Evolutionary conservation across 108 stramenopile species (phyloP).

Genomic region (Fistulifera solaris): DNA sequence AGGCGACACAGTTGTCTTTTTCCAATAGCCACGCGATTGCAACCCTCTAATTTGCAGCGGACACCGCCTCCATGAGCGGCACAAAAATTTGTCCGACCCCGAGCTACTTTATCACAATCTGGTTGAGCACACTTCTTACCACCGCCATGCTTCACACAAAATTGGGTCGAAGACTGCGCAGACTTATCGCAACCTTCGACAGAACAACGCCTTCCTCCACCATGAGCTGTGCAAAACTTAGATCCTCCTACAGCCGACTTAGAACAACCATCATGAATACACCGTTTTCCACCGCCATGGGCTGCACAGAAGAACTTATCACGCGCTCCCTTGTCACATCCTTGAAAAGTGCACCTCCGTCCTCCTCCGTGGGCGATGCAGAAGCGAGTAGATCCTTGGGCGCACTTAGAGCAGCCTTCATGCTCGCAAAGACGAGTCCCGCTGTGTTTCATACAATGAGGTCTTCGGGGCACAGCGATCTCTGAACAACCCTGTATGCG

Average conservation of each 20-base stretch:
- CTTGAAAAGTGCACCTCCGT: constrained; percentile 84
- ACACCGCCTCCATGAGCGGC: constrained; percentile 95
- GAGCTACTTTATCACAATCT: constrained; percentile 79
- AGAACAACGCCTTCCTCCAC: constrained; percentile 90
- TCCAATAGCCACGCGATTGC: constrained; percentile 92
- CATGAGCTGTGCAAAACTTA: constrained; percentile 90
- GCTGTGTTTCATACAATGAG: constrained; percentile 68
- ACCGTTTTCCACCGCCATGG: constrained; percentile 96
- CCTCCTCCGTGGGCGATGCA: constrained; percentile 98
- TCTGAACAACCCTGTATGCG: constrained; percentile 77
- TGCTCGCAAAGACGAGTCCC: constrained; percentile 81
- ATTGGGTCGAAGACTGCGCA: constrained; percentile 91
- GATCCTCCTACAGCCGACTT: constrained; percentile 97
- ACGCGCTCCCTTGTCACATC: constrained; percentile 89
- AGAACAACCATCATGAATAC: constrained; percentile 74
- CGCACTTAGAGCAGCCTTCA: constrained; percentile 72
- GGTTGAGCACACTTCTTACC: constrained; percentile 81
- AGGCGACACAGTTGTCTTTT: constrained; percentile 87
- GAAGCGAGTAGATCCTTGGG: constrained; percentile 88
- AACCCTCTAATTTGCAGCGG: constrained; percentile 89
- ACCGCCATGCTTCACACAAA: constrained; percentile 97
- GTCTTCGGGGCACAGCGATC: constrained; percentile 43
- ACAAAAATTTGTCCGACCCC: constrained; percentile 79
- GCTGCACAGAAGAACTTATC: constrained; percentile 87
- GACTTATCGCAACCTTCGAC: constrained; percentile 86